Evolutionary conservation across 2,329 filamentous ascomycete genomes (phyloP).

Genomic region (Fusarium phyllophilum): DNA sequence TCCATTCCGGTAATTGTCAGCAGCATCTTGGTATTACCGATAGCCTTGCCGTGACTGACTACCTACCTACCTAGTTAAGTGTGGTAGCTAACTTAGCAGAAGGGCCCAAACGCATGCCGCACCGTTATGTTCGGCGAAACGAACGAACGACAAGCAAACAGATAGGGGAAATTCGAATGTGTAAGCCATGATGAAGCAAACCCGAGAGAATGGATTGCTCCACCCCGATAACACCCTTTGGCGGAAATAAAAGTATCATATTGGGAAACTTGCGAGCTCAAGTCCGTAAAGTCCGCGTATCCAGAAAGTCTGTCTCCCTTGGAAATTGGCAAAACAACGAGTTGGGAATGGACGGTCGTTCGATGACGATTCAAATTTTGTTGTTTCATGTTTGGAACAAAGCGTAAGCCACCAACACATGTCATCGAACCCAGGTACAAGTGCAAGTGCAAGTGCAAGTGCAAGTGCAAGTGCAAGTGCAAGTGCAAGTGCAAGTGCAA

Average conservation of each 20-base stretch:
- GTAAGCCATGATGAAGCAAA: constrained; percentile 14
- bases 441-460: background rate
- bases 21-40: constrained; percentile 12
- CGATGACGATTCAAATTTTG: constrained; percentile 1
- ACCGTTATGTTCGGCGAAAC: constrained; percentile 13
- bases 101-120: background rate
- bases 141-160: background rate
- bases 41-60: constrained; percentile 14
- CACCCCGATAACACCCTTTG: constrained; percentile 18
- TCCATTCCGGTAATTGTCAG: constrained; percentile 11
- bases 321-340: constrained; percentile 15
- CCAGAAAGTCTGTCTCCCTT: background rate
- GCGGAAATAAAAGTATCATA: constrained; percentile 18
- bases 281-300: constrained; percentile 1
- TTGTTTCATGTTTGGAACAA: constrained; percentile 10
- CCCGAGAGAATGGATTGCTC: constrained; percentile 28
- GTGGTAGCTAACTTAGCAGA: background rate
- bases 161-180: constrained; percentile 21
- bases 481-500: constrained; percentile 1
- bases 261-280: constrained; percentile 8
- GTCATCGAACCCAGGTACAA: background rate
- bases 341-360: background rate
- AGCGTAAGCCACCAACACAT: constrained; percentile 26
- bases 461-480: no score
- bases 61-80: background rate